These are phyloP conservation scores for Cladochytrium replicatum DNA, from an alignment of 192 early-diverging fungal genomes.

Conservation along the genomic window DNA sequence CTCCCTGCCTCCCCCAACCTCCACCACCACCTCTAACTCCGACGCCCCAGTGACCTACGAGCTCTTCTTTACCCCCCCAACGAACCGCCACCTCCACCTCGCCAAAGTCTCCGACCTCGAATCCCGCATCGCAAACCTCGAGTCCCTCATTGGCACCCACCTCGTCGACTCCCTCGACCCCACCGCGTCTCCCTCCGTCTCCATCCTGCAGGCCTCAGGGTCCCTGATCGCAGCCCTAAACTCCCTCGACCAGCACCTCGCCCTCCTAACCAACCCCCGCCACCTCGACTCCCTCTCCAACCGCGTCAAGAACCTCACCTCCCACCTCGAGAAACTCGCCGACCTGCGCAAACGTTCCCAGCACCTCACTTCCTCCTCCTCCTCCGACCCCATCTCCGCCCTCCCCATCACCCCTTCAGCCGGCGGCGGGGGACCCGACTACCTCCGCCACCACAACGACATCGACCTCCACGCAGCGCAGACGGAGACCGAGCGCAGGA, in stretches of 20 bases:
- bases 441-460: neutral
- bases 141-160: slow-evolving; percentile 57
- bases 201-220: slow-evolving; percentile 20
- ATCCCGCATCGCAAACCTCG: slow-evolving; percentile 54
- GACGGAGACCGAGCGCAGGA: slow-evolving; percentile 29
- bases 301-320: slow-evolving; percentile 51
- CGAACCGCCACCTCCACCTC: slow-evolving; percentile 38
- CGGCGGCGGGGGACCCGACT: neutral
- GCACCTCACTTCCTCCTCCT: neutral
- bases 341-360: slow-evolving; percentile 39
- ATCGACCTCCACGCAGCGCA: slow-evolving; percentile 16
- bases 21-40: neutral
- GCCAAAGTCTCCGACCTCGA: slow-evolving; percentile 55
- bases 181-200: slow-evolving; percentile 21
- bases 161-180: slow-evolving; percentile 47
- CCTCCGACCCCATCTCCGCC: neutral
- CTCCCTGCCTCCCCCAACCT: neutral
- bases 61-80: slow-evolving; percentile 58
- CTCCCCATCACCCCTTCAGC: neutral
- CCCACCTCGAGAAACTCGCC: slow-evolving; percentile 56
- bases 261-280: slow-evolving; percentile 59
- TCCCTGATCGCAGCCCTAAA: slow-evolving; percentile 46
- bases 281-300: slow-evolving; percentile 52
- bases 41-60: slow-evolving; percentile 52
- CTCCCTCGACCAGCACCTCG: slow-evolving; percentile 60